These are phyloP conservation scores for Solanum chaucha DNA, from an alignment of 257 asterid genomes.

Conservation along the genomic window DNA sequence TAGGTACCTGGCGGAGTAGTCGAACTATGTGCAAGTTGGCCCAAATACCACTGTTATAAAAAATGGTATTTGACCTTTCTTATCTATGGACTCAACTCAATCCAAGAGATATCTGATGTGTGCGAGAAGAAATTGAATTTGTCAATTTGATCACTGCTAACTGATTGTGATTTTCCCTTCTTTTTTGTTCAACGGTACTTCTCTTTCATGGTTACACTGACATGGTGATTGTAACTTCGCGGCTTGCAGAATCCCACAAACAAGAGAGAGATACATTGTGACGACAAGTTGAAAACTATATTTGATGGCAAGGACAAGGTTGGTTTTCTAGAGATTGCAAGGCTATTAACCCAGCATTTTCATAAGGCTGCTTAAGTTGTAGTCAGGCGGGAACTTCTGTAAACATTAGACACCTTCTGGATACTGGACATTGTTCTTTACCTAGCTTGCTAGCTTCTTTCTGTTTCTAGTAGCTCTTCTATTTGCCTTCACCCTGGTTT, in stretches of 20 bases:
- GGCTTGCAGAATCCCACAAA: conserved; percentile 43
- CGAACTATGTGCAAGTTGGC: background rate
- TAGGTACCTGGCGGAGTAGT: background rate
- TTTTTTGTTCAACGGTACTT: background rate
- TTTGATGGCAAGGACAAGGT: conserved; percentile 53
- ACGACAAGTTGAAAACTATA: conserved; percentile 45
- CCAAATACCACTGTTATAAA: background rate
- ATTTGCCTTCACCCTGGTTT: background rate
- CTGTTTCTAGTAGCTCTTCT: background rate
- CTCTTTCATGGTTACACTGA: background rate
- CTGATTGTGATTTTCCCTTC: background rate
- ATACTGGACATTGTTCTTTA: background rate
- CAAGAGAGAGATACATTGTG: conserved; percentile 52
- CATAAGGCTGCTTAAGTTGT: conserved; percentile 20
- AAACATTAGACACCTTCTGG: background rate
- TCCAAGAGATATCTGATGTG: background rate
- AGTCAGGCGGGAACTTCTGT: background rate
- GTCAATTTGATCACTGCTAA: background rate
- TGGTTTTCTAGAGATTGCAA: conserved; percentile 38
- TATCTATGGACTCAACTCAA: background rate
- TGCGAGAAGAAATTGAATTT: background rate
- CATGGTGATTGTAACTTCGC: background rate
- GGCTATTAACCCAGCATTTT: conserved; percentile 42
- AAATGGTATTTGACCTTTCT: background rate
- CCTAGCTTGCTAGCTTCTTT: background rate